phyloP scores from a whole-genome alignment of 75 land plant species.

The Sequoiadendron giganteum region DNA sequence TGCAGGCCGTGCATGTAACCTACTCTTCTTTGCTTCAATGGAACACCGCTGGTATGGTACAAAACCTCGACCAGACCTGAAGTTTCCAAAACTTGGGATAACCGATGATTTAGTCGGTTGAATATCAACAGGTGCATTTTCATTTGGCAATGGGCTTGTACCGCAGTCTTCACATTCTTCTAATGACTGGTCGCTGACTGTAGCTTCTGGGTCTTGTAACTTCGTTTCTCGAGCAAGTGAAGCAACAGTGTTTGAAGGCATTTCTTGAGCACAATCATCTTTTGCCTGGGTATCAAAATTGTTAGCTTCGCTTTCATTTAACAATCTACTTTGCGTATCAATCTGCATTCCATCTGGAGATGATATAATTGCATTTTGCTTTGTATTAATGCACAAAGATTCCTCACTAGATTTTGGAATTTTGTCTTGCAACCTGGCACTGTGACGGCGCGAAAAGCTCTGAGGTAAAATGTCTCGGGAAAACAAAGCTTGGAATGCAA shows the following conservation, averaged over 20 bases:
- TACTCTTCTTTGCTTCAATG: slow-evolving; percentile 47
- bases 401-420: background rate
- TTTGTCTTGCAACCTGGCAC: background rate
- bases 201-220: slow-evolving; percentile 7
- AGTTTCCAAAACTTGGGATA: slow-evolving; percentile 8
- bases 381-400: background rate
- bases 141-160: background rate
- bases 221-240: background rate
- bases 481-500: slow-evolving; percentile 76
- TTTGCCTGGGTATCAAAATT: background rate
- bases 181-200: slow-evolving; percentile 2
- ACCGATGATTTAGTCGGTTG: background rate
- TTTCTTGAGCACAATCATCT: background rate
- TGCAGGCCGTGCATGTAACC: slow-evolving; percentile 13
- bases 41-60: slow-evolving; percentile 79
- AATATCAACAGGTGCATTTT: background rate
- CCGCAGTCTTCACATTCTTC: background rate
- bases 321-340: background rate
- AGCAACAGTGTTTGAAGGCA: background rate
- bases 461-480: slow-evolving; percentile 64
- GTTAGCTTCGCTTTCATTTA: background rate
- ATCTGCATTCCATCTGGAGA: background rate
- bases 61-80: slow-evolving; percentile 37
- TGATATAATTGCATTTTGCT: background rate
- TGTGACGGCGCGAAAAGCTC: slow-evolving; percentile 50